Percentiles rank a stretch among this genome's conserved stretches.
phyloP scores from a whole-genome alignment of 257 asterid genomes.

The Agastache rugosa region DNA sequence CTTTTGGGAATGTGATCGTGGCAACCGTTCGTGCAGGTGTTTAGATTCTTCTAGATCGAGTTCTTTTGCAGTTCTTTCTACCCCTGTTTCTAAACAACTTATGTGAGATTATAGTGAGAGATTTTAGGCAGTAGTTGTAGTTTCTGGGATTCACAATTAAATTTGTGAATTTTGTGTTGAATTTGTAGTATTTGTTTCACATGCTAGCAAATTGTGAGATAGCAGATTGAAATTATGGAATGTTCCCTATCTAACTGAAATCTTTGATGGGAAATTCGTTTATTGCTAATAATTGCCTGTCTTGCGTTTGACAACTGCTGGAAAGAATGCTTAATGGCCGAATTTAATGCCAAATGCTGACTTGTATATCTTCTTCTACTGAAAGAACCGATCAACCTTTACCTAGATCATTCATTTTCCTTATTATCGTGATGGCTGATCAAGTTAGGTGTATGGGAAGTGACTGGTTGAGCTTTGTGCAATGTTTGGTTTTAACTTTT shows the following conservation, averaged over 20 bases:
- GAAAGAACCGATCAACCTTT: not conserved
- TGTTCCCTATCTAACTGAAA: conserved; percentile 13
- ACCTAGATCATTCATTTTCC: not conserved
- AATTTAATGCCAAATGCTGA: not conserved
- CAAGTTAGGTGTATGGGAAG: not conserved
- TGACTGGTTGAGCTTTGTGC: conserved; percentile 18
- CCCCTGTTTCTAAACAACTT: not conserved
- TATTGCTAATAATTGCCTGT: not conserved
- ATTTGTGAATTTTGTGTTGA: not conserved
- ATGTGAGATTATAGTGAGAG: not conserved
- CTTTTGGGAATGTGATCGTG: not conserved
- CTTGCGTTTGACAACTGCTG: not conserved
- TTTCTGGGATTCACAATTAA: not conserved
- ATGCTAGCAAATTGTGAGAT: conserved; percentile 16
- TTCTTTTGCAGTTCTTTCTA: not conserved
- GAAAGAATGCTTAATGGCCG: not conserved
- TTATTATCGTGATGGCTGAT: not conserved
- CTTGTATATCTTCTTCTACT: not conserved
- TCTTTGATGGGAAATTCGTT: not conserved
- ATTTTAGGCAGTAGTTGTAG: not conserved
- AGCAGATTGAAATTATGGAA: not conserved
- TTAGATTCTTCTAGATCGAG: not conserved
- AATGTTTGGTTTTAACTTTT: not conserved
- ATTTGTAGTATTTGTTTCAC: not conserved
- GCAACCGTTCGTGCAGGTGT: not conserved